A percentile compares a stretch with the other conserved stretches of the same genome.
Evolutionary conservation across 2,329 filamentous ascomycete species (phyloP).

Genomic region (Gaeumannomyces sp.): DNA sequence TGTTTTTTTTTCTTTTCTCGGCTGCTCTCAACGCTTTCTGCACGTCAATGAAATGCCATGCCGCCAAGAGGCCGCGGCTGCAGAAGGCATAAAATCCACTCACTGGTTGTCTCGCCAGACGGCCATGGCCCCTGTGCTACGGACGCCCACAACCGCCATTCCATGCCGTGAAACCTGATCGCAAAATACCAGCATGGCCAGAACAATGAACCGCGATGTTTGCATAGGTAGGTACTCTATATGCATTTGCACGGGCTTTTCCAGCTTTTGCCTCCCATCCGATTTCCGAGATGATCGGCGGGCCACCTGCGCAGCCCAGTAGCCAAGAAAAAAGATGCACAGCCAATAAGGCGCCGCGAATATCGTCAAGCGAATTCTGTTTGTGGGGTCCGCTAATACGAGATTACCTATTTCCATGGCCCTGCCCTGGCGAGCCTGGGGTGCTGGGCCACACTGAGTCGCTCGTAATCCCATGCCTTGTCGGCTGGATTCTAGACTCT

Average conservation of each 20-base stretch:
- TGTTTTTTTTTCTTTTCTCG: background rate
- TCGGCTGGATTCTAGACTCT: no score
- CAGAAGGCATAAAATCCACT: background rate
- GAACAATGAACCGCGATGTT: background rate
- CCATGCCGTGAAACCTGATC: background rate
- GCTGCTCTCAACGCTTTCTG: background rate
- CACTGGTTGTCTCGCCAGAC: no score
- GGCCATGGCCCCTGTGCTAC: background rate
- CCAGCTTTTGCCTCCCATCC: background rate
- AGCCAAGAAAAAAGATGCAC: background rate
- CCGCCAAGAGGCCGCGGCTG: background rate
- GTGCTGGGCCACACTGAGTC: no score
- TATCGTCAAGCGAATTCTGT: background rate
- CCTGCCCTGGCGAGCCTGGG: no score
- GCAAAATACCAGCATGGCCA: no score
- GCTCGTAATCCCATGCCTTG: no score
- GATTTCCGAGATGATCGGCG: background rate
- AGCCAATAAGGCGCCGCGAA: background rate
- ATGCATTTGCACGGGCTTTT: background rate
- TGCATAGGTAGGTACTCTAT: background rate
- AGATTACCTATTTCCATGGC: background rate
- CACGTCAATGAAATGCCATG: background rate
- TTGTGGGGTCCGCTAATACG: background rate
- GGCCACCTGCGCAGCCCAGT: background rate
- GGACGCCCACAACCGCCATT: background rate